A percentile compares a stretch with the other conserved stretches of the same genome.
Evolutionary conservation across 768 basidiomycete genomes (phyloP).

Genomic region (Clavulina sp.): DNA sequence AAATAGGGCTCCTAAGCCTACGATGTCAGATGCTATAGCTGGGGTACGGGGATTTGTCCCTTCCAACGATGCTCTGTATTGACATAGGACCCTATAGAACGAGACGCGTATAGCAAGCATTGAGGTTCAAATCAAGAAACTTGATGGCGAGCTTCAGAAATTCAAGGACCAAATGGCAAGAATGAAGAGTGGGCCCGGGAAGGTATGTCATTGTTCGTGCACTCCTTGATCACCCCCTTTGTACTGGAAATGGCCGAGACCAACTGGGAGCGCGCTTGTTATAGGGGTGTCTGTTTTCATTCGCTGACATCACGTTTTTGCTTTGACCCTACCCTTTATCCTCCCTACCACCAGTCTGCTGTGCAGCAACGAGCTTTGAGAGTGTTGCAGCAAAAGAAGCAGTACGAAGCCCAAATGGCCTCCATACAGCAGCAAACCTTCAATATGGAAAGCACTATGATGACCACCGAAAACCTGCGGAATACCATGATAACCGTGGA

Average conservation of each 20-base stretch:
- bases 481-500: constrained; percentile 99
- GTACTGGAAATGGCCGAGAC: no score
- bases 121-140: constrained; percentile 92
- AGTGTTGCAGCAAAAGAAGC: constrained; percentile 78
- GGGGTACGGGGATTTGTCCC: constrained; percentile 34
- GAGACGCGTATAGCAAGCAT: constrained; percentile 72
- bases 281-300: no score
- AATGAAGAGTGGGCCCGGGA: constrained; percentile 83
- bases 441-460: constrained; percentile 93
- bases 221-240: no score
- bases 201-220: constrained; percentile 40
- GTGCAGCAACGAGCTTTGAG: constrained; percentile 89
- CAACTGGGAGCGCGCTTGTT: no score
- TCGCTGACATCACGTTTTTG: no score
- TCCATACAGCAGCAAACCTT: constrained; percentile 90
- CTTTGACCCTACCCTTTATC: no score
- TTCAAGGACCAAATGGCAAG: constrained; percentile 97
- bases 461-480: constrained; percentile 92
- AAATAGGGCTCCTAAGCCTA: constrained; percentile 69
- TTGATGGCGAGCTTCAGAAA: constrained; percentile 77
- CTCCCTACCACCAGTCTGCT: constrained; percentile 42
- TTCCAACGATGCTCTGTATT: not conserved
- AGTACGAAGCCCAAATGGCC: constrained; percentile 72
- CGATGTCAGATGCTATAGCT: constrained; percentile 77
- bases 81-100: constrained; percentile 34